Evolutionary conservation across 768 basidiomycete species (phyloP).

Genomic region (Mycena capillaripes): DNA sequence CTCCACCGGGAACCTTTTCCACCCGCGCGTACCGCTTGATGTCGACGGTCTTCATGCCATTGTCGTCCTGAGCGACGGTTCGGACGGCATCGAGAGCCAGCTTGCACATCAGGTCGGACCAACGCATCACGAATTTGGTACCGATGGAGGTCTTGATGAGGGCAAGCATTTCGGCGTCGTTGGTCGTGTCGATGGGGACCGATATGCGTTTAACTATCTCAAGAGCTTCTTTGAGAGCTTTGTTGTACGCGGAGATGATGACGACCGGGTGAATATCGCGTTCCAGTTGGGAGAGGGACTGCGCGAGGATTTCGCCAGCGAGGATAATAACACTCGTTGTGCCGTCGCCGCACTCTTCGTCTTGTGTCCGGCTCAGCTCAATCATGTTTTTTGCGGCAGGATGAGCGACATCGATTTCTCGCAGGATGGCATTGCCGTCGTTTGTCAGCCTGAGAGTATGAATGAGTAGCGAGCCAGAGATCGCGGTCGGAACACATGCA

Average conservation of each 20-base stretch:
- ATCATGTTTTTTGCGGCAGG: constrained; percentile 99
- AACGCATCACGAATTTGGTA: constrained; percentile 96
- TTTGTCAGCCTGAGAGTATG: constrained; percentile 82
- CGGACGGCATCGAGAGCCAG: constrained; percentile 94
- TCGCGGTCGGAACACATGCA: constrained; percentile 65
- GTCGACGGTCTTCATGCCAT: constrained; percentile 89
- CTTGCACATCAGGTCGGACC: constrained; percentile 98
- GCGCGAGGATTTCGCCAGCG: constrained; percentile 97
- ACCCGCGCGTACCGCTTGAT: constrained; percentile 98
- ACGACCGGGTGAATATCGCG: constrained; percentile 99
- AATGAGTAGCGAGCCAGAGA: constrained; percentile 15
- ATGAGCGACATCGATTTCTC: constrained; percentile 99
- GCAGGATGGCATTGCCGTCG: constrained; percentile 98
- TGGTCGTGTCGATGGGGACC: constrained; percentile 86
- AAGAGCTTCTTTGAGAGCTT: constrained; percentile 93
- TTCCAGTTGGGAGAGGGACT: constrained; percentile 93
- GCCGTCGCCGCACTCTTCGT: constrained; percentile 99
- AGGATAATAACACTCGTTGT: constrained; percentile 99
- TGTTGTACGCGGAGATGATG: constrained; percentile 98
- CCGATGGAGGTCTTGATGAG: constrained; percentile 99
- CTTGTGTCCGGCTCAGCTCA: constrained; percentile 96
- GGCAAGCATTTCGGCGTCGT: constrained; percentile 93
- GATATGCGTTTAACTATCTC: constrained; percentile 91
- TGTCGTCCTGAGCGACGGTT: constrained; percentile 85
- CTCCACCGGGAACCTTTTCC: constrained; percentile 97